Conservation (phyloP, 768 basidiomycete species). For the Pleurotus cornucopiae region DNA sequence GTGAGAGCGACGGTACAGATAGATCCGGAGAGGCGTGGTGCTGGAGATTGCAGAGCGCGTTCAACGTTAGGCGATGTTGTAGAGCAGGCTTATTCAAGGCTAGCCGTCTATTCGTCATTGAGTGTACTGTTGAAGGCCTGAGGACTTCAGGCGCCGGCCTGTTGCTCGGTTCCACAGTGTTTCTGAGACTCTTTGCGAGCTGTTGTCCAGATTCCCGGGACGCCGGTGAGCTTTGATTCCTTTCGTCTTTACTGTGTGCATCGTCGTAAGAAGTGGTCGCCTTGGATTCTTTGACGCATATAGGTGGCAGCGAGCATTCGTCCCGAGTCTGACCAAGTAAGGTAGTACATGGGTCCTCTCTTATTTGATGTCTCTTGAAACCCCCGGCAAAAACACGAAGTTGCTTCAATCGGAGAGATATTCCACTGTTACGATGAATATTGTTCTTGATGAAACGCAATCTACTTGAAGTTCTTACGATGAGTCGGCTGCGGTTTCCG, state of each 20-base stretch:
- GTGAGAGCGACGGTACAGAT: background rate
- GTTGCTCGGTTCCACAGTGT: too few species aligned
- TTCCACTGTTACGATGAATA: background rate
- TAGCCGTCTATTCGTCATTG: slow-evolving; percentile 3
- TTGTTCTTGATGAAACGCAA: background rate
- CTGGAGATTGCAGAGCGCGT: background rate
- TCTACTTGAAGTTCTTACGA: background rate
- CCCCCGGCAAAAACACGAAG: background rate
- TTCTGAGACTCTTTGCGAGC: too few species aligned
- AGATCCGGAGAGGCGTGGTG: background rate
- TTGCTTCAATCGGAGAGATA: background rate
- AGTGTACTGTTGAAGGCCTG: background rate
- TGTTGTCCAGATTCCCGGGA: too few species aligned
- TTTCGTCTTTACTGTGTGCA: too few species aligned
- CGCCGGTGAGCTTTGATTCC: too few species aligned
- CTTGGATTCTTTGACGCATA: too few species aligned
- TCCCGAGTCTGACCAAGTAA: too few species aligned
- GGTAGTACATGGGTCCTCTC: too few species aligned
- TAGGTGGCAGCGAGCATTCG: too few species aligned
- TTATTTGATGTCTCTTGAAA: background rate
- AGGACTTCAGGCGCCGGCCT: too few species aligned
- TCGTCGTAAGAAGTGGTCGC: too few species aligned
- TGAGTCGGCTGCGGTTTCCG: background rate
- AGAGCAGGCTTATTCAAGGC: slow-evolving; percentile 1
- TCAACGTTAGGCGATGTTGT: background rate